These are phyloP conservation scores for Ganoderma meredithae DNA, from an alignment of 1,284 basidiomycete species.

Conservation along the genomic window DNA sequence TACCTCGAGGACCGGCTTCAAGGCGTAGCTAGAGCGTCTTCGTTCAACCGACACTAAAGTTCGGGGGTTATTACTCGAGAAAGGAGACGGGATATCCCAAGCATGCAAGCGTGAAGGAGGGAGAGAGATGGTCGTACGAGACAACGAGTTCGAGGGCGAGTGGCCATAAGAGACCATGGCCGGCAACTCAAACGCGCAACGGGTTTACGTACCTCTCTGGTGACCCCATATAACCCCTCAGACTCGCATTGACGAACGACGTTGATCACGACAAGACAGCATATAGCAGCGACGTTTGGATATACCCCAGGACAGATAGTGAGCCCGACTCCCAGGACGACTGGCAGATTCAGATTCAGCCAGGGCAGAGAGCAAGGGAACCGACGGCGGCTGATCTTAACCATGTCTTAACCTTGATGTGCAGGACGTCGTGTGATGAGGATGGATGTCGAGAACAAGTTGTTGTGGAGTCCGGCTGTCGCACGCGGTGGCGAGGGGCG, in stretches of 20 bases:
- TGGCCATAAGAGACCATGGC: neutral
- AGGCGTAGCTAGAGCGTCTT: neutral
- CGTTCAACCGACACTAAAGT: neutral
- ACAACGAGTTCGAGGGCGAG: neutral
- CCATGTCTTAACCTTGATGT: neutral
- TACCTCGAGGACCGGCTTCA: neutral
- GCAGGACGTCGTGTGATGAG: neutral
- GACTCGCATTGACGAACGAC: neutral
- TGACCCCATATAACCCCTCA: neutral
- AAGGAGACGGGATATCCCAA: neutral
- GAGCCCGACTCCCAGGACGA: neutral
- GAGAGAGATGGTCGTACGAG: constrained; percentile 6
- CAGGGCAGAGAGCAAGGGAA: neutral
- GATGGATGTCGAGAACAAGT: constrained; percentile 1
- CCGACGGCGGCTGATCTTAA: neutral
- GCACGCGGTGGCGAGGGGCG: neutral
- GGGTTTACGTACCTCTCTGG: constrained; percentile 19
- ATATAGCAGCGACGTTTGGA: neutral
- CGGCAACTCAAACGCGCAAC: constrained; percentile 11
- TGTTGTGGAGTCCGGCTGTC: neutral
- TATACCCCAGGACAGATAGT: neutral
- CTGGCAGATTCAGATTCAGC: neutral
- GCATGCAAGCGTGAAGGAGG: constrained; percentile 1
- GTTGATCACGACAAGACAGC: neutral
- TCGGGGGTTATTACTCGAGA: neutral